phyloP scores from a whole-genome alignment of 164 flowering plant species.

The Protea cynaroides region DNA sequence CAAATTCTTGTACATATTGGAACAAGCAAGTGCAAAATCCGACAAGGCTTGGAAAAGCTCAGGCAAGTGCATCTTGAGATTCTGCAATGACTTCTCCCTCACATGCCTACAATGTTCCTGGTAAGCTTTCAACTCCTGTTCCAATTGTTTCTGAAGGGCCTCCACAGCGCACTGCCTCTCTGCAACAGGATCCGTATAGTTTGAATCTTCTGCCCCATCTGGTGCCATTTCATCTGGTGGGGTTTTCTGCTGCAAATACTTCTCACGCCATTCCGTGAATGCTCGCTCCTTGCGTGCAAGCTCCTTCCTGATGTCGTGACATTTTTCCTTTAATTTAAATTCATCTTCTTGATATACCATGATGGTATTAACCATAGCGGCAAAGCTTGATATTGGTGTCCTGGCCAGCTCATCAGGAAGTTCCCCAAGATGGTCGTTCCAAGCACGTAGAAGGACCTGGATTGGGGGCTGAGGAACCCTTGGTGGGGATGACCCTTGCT shows the following conservation, averaged over 20 bases:
- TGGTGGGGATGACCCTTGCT: conserved; percentile 71
- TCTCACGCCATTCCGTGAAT: conserved; percentile 69
- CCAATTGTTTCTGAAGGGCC: conserved; percentile 57
- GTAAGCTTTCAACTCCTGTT: conserved; percentile 62
- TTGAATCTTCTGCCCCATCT: conserved; percentile 41
- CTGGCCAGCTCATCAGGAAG: conserved; percentile 70
- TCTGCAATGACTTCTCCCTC: conserved; percentile 75
- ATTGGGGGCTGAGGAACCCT: conserved; percentile 52
- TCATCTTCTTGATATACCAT: conserved; percentile 59
- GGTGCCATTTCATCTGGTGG: conserved; percentile 44
- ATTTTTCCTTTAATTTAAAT: conserved; percentile 64
- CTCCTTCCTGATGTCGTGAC: conserved; percentile 70
- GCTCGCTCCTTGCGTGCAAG: conserved; percentile 39
- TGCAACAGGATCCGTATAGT: conserved; percentile 39
- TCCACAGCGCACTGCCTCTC: conserved; percentile 61
- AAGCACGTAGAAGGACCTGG: conserved; percentile 50
- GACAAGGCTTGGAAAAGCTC: conserved; percentile 74
- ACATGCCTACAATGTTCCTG: conserved; percentile 66
- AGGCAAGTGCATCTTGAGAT: conserved; percentile 68
- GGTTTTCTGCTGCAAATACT: conserved; percentile 39
- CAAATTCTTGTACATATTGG: conserved; percentile 47
- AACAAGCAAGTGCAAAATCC: conserved; percentile 54
- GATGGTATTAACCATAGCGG: conserved; percentile 62
- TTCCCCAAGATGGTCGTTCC: conserved; percentile 71
- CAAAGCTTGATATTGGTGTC: conserved; percentile 57